A percentile compares a stretch with the other conserved stretches of the same genome.
phyloP scores from a whole-genome alignment of 352 stramenopile genomes.

The Pythium coloratum region DNA sequence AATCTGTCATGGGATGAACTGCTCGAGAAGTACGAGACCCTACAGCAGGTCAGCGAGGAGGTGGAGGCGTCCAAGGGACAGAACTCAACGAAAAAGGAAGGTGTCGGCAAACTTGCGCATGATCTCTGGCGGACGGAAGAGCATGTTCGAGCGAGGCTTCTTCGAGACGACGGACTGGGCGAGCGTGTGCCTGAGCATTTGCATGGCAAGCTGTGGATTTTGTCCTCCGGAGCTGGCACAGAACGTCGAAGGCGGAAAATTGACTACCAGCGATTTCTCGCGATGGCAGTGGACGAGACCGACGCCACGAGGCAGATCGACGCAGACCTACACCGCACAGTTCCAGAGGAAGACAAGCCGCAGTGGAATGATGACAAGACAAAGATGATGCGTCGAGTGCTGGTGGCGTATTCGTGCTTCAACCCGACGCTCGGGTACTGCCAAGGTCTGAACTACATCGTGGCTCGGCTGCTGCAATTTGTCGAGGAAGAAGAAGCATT shows the following conservation, averaged over 20 bases:
- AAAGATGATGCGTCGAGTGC: slow-evolving; percentile 69
- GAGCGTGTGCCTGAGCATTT: slow-evolving; percentile 58
- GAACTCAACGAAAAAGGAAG: slow-evolving; percentile 40
- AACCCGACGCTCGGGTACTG: slow-evolving; percentile 86
- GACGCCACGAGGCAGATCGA: slow-evolving; percentile 85
- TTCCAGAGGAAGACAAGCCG: slow-evolving; percentile 60
- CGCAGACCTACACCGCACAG: slow-evolving; percentile 77
- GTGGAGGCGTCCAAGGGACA: slow-evolving; percentile 24
- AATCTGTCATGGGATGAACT: slow-evolving; percentile 63
- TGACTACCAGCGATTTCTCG: slow-evolving; percentile 53
- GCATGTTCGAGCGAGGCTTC: slow-evolving; percentile 64
- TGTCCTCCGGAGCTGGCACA: slow-evolving; percentile 64
- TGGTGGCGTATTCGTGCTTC: slow-evolving; percentile 84
- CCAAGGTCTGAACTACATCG: slow-evolving; percentile 89
- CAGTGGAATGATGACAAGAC: slow-evolving; percentile 70
- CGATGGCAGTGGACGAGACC: slow-evolving; percentile 52
- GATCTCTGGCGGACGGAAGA: slow-evolving; percentile 84
- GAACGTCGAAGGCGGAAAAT: slow-evolving; percentile 67
- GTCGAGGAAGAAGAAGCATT: slow-evolving; percentile 78
- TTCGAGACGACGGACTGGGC: slow-evolving; percentile 59
- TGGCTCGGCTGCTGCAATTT: slow-evolving; percentile 65
- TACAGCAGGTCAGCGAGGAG: slow-evolving; percentile 58
- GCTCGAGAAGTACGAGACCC: slow-evolving; percentile 59
- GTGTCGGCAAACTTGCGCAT: slow-evolving; percentile 63
- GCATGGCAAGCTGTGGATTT: slow-evolving; percentile 81